These are phyloP conservation scores for Periconia macrospinosa DNA, from an alignment of 2,329 filamentous ascomycete genomes.

Conservation along the genomic window DNA sequence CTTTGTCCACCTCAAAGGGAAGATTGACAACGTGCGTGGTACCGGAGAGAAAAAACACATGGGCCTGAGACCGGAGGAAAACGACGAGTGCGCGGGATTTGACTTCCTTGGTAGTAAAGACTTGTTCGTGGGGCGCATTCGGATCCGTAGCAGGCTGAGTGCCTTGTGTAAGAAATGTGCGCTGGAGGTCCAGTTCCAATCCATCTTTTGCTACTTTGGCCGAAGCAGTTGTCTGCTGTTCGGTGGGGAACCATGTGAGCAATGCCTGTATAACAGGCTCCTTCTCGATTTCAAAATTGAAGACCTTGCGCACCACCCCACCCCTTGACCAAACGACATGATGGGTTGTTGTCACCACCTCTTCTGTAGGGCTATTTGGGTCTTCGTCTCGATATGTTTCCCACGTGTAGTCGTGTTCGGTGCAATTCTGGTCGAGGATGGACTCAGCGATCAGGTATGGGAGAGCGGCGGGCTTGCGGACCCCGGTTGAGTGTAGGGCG, in stretches of 20 bases:
- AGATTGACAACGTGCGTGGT: conserved; percentile 88
- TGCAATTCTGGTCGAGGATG: conserved; percentile 69
- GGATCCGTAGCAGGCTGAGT: conserved; percentile 36
- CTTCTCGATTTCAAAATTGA: conserved; percentile 83
- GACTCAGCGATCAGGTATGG: conserved; percentile 81
- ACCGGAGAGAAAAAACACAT: conserved; percentile 88
- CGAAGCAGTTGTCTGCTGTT: conserved; percentile 21
- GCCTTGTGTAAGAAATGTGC: conserved; percentile 33
- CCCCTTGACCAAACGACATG: conserved; percentile 90
- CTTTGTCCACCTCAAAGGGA: conserved; percentile 90
- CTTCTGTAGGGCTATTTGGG: conserved; percentile 66
- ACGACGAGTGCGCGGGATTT: conserved; percentile 72
- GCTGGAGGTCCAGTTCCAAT: conserved; percentile 16
- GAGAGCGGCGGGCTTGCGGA: conserved; percentile 85
- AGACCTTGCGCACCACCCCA: conserved; percentile 80
- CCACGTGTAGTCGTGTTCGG: conserved; percentile 73
- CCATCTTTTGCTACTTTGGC: conserved; percentile 10
- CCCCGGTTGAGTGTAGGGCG: conserved; percentile 83
- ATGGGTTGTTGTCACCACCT: conserved; percentile 73
- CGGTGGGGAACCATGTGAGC: conserved; percentile 74
- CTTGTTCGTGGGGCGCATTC: conserved; percentile 19
- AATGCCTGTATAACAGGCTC: conserved; percentile 85
- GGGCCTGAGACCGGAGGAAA: conserved; percentile 87
- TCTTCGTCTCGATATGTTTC: conserved; percentile 58
- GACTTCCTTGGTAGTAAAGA: conserved; percentile 23